A percentile compares a stretch with the other conserved stretches of the same genome.
Evolutionary conservation across 345 rosid genomes (phyloP).

Genomic region (Chamaenerion angustifolium): DNA sequence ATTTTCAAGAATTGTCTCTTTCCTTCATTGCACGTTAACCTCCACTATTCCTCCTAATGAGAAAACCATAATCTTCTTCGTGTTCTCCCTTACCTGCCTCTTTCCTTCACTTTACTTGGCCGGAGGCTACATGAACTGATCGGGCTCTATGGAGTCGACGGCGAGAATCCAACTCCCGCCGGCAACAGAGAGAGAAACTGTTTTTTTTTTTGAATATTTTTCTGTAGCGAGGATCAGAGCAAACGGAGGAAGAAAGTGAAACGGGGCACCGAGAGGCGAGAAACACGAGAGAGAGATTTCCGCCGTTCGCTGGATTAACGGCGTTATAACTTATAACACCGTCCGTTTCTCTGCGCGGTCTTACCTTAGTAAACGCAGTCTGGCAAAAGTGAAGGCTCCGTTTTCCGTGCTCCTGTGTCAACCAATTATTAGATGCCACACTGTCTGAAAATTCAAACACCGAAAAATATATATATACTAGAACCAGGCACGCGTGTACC

Average conservation of each 20-base stretch:
- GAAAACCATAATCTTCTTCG: background rate
- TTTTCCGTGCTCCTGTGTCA: too few species aligned
- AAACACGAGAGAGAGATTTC: slow-evolving; percentile 12
- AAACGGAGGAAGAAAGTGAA: background rate
- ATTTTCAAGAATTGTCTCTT: slow-evolving; percentile 9
- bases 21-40: slow-evolving; percentile 53
- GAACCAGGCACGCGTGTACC: too few species aligned
- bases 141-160: slow-evolving; percentile 22
- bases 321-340: slow-evolving; percentile 4
- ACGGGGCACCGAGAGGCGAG: slow-evolving; percentile 9
- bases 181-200: slow-evolving; percentile 10
- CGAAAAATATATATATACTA: too few species aligned
- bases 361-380: too few species aligned
- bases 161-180: slow-evolving; percentile 33
- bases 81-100: background rate
- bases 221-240: background rate
- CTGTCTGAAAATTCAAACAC: too few species aligned
- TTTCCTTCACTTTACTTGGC: background rate
- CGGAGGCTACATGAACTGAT: background rate
- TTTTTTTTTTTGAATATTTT: background rate
- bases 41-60: background rate
- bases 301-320: slow-evolving; percentile 16
- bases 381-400: too few species aligned
- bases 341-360: too few species aligned
- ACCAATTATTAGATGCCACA: too few species aligned